A percentile compares a stretch with the other conserved stretches of the same genome.
Conservation (phyloP, 2,329 filamentous ascomycete species). For the Kalaharituber pfeilii region DNA sequence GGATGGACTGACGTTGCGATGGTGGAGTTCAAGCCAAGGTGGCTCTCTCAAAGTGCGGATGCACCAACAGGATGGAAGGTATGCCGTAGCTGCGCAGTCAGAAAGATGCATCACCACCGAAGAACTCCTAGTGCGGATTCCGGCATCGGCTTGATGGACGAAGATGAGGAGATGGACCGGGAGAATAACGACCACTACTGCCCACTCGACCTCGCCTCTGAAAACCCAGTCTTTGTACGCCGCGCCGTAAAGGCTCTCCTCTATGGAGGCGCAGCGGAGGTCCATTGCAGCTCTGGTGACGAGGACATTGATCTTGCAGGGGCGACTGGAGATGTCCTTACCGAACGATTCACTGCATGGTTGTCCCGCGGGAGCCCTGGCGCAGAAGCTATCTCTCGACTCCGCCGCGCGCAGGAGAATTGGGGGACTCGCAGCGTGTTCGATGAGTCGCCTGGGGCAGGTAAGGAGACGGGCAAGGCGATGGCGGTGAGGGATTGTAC, state of each 20-base stretch:
- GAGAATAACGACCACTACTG: slow-evolving; percentile 17
- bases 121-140: not conserved
- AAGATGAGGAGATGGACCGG: slow-evolving; percentile 5
- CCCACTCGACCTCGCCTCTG: slow-evolving; percentile 20
- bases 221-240: slow-evolving; percentile 12
- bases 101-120: slow-evolving; percentile 13
- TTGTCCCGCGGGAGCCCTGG: not conserved
- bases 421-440: not conserved
- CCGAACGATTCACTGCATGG: not conserved
- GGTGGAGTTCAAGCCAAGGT: slow-evolving; percentile 23
- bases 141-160: not conserved
- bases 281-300: not conserved
- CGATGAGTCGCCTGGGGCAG: slow-evolving; percentile 10
- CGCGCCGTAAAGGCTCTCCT: not conserved
- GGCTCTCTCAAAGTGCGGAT: slow-evolving; percentile 19
- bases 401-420: not conserved
- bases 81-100: slow-evolving; percentile 22
- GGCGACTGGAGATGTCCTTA: not conserved
- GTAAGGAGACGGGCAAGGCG: slow-evolving; percentile 21
- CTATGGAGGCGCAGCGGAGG: not conserved
- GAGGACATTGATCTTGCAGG: not conserved
- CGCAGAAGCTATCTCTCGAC: not conserved
- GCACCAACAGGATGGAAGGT: slow-evolving; percentile 23
- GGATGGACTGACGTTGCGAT: slow-evolving; percentile 20
- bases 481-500: slow-evolving; percentile 22